Base-by-base conservation (phyloP, 768 basidiomycete genomes). In the Suillus tomentosus region DNA sequence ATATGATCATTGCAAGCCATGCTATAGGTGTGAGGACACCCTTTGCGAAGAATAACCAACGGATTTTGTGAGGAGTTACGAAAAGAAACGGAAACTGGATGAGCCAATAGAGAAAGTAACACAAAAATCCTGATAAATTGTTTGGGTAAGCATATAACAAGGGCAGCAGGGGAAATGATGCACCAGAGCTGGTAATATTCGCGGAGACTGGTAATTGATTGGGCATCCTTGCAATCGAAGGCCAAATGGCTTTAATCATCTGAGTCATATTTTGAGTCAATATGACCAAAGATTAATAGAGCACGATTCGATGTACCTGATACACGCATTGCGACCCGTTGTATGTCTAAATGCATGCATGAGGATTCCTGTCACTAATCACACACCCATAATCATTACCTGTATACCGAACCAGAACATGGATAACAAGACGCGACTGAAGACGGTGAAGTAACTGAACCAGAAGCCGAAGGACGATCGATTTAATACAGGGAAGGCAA, bases 381-480 rank as follows among this genome's bases (percentile, higher is more conserved):
- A 5, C 9, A 27, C 3, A 37, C 8, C 11, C 37, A 24, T 5
- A 1, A 27, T 54, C 4, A 62, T 62, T 56, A 86, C 88, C 80
- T 89, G 89, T 27, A 92, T 84, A 3, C 85, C 87, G 63, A 91
- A 91, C 91, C 93, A 95, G 76, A 95, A 91, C 83, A 93, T 85
- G 50, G 90, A 81, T 19, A 95, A 81, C 39, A 93, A 78, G 39
- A 88, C 83, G 34, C 92, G 86, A 67, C 90, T 92, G 63, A 95
- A 75, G 37, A 95, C 89, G 61, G 86, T 88, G 75, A 95, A 94
- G 75, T 93, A 95, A 71, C 91, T 91, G 69, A 95, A 84, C 87
- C 90, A 95, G 78, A 94, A 95, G 2, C 94, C 94, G 68, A 95
- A 92, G 0, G 90, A 93, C 2, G 93, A 92, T 31, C 94, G 83